Percentiles rank a stretch among this genome's conserved stretches.
Evolutionary conservation across 1,139 yeast genomes (phyloP).

Genomic region (Suhomyces anneliseae): DNA sequence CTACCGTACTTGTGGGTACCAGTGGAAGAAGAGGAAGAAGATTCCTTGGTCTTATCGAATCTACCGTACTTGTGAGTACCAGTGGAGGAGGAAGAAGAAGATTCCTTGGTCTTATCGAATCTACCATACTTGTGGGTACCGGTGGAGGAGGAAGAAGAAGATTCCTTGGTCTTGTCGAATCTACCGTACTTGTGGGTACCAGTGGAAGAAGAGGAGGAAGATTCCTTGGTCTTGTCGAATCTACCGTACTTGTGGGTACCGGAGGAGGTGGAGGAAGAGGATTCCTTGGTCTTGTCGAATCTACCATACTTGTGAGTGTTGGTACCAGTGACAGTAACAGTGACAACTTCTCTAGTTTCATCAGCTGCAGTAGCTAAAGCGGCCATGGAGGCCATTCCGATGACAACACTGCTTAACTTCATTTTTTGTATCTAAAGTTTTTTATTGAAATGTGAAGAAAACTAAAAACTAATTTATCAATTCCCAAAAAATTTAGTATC

Average conservation of each 20-base stretch:
- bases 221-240: constrained; percentile 41
- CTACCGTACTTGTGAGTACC: constrained; percentile 50
- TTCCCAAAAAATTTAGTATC: background rate
- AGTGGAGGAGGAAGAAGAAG: constrained; percentile 26
- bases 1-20: constrained; percentile 50
- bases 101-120: constrained; percentile 41
- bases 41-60: constrained; percentile 46
- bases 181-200: constrained; percentile 48
- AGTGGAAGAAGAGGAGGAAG: constrained; percentile 25
- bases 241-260: constrained; percentile 43
- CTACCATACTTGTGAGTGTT: constrained; percentile 48
- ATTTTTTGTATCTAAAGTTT: constrained; percentile 9
- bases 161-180: constrained; percentile 49
- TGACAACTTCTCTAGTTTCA: constrained; percentile 24
- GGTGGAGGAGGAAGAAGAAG: constrained; percentile 28
- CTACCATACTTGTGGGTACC: constrained; percentile 43
- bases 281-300: constrained; percentile 49
- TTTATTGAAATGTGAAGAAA: background rate
- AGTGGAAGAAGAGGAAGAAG: constrained; percentile 30
- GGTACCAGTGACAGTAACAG: constrained; percentile 28
- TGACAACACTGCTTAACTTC: constrained; percentile 24
- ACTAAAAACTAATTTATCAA: too few relatives aligned
- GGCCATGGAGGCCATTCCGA: constrained; percentile 23
- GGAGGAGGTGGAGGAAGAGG: constrained; percentile 28
- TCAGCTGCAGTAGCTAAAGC: constrained; percentile 26